phyloP scores from a whole-genome alignment of 345 rosid genomes.

The Pistacia integerrima region DNA sequence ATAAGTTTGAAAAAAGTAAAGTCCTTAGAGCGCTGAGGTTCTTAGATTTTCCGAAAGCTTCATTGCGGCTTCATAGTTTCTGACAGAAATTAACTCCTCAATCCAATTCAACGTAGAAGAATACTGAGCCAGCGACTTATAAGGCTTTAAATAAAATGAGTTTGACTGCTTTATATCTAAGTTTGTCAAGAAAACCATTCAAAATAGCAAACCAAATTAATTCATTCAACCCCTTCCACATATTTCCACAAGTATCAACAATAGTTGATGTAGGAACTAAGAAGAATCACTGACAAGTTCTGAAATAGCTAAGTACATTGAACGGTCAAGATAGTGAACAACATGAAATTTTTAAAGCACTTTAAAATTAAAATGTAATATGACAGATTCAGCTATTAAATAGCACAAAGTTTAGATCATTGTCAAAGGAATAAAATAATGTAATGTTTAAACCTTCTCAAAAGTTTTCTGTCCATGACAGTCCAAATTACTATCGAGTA shows the following conservation, averaged over 20 bases:
- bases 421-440: neutral
- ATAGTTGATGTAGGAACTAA: neutral
- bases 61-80: conserved; percentile 69
- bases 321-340: neutral
- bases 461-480: conserved; percentile 1
- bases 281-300: conserved; percentile 21
- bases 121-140: conserved; percentile 62
- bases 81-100: conserved; percentile 57
- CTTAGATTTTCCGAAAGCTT: conserved; percentile 69
- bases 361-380: neutral
- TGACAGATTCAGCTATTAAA: neutral
- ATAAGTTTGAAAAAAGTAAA: conserved; percentile 93
- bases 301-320: neutral
- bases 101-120: conserved; percentile 53
- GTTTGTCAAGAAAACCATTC: conserved; percentile 46
- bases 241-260: neutral
- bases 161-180: conserved; percentile 76
- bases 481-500: neutral
- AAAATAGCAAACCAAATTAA: conserved; percentile 10
- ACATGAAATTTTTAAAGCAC: neutral
- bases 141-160: conserved; percentile 79
- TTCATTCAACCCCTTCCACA: neutral
- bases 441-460: neutral
- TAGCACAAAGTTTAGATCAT: neutral
- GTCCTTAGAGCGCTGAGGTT: conserved; percentile 83